phyloP scores from a whole-genome alignment of 805 yeast species.

The Teunomyces atbi region DNA sequence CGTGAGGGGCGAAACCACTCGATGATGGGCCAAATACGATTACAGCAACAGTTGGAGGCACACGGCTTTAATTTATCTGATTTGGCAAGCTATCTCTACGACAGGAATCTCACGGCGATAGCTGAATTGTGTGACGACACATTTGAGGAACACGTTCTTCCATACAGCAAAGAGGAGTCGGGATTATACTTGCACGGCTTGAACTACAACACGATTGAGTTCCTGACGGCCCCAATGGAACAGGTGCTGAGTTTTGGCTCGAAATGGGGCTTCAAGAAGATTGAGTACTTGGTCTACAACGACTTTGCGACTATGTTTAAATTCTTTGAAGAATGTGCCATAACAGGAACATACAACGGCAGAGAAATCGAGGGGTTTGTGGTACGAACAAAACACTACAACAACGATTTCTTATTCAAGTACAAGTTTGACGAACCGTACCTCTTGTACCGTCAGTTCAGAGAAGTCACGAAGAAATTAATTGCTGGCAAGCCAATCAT shows the following conservation, averaged over 20 bases:
- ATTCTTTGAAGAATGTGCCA: constrained; percentile 56
- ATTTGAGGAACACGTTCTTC: constrained; percentile 91
- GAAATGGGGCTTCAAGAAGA: constrained; percentile 67
- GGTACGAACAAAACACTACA: constrained; percentile 53
- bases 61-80: constrained; percentile 41
- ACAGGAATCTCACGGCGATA: constrained; percentile 71
- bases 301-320: constrained; percentile 41
- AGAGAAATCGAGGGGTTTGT: constrained; percentile 93
- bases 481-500: constrained; percentile 25
- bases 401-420: constrained; percentile 73
- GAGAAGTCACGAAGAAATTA: constrained; percentile 76
- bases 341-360: constrained; percentile 68
- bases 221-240: constrained; percentile 63
- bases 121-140: constrained; percentile 90
- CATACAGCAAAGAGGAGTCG: constrained; percentile 60
- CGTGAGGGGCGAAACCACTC: constrained; percentile 69
- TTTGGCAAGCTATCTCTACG: constrained; percentile 56
- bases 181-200: constrained; percentile 92
- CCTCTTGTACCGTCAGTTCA: constrained; percentile 80
- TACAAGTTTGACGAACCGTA: constrained; percentile 96
- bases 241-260: constrained; percentile 60
- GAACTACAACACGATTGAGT: constrained; percentile 62
- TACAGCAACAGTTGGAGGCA: constrained; percentile 50
- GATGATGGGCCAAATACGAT: constrained; percentile 58
- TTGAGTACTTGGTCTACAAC: constrained; percentile 45